Conservation (phyloP, 1,284 basidiomycete genomes). For the Erythrobasidium hasegawianum region DNA sequence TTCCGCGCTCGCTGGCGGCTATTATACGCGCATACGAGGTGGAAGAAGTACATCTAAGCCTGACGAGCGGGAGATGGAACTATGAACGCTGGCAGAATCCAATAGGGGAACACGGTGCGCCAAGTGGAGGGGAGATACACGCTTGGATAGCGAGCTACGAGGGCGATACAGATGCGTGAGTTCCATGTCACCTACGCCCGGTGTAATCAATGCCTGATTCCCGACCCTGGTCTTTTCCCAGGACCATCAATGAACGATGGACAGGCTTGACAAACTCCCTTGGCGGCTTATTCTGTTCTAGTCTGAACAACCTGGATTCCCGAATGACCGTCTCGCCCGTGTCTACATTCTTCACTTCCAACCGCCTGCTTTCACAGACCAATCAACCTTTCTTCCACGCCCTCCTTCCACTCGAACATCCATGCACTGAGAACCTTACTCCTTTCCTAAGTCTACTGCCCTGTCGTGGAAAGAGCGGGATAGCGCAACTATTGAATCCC, state of each 20-base stretch:
- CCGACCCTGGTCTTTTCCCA: neutral
- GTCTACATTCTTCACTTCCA: slow-evolving; percentile 13
- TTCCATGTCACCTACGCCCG: slow-evolving; percentile 65
- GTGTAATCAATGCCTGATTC: neutral
- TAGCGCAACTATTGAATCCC: slow-evolving; percentile 79
- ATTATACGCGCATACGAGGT: slow-evolving; percentile 77
- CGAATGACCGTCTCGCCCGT: slow-evolving; percentile 34
- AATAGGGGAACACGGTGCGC: slow-evolving; percentile 24
- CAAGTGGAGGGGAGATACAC: slow-evolving; percentile 16
- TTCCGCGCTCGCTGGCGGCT: slow-evolving; percentile 79
- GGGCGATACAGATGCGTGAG: slow-evolving; percentile 72
- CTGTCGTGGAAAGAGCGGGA: slow-evolving; percentile 83
- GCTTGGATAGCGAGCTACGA: slow-evolving; percentile 47
- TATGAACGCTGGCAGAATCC: slow-evolving; percentile 81
- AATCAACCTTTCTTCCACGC: slow-evolving; percentile 60
- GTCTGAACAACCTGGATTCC: slow-evolving; percentile 61
- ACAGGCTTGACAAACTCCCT: slow-evolving; percentile 78
- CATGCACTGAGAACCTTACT: slow-evolving; percentile 95
- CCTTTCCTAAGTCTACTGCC: slow-evolving; percentile 92
- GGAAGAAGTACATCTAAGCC: slow-evolving; percentile 80
- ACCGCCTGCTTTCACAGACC: neutral
- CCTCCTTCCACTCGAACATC: slow-evolving; percentile 71
- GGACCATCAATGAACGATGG: slow-evolving; percentile 59
- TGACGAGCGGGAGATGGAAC: slow-evolving; percentile 88
- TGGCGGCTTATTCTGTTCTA: slow-evolving; percentile 90